Conservation (phyloP, 2,329 filamentous ascomycete genomes). For the Byssothecium circinans region DNA sequence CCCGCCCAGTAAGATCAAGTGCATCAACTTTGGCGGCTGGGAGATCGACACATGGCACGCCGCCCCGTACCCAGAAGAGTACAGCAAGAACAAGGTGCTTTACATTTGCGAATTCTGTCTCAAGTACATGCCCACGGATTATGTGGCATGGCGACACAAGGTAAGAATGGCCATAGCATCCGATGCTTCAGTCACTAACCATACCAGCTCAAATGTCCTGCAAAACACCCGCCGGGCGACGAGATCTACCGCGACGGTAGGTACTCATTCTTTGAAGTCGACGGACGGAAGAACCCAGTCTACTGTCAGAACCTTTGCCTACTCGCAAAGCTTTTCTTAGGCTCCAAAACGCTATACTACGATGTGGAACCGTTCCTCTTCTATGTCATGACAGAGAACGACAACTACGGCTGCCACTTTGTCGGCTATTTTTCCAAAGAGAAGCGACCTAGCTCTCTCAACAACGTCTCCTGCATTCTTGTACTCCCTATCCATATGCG, state of each 20-base stretch:
- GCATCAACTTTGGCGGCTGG: slow-evolving; percentile 95
- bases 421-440: slow-evolving; percentile 99
- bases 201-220: slow-evolving; percentile 73
- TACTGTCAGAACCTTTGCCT: slow-evolving; percentile 98
- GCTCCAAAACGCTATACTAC: slow-evolving; percentile 97
- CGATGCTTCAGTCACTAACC: slow-evolving; percentile 22
- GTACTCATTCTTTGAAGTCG: slow-evolving; percentile 95
- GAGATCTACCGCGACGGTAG: slow-evolving; percentile 94
- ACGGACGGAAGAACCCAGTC: slow-evolving; percentile 94
- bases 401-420: slow-evolving; percentile 90
- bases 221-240: slow-evolving; percentile 94
- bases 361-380: slow-evolving; percentile 97
- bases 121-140: slow-evolving; percentile 99
- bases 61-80: slow-evolving; percentile 96
- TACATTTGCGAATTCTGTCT: slow-evolving; percentile 99
- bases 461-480: slow-evolving; percentile 97
- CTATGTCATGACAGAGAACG: slow-evolving; percentile 94
- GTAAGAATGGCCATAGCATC: slow-evolving; percentile 22
- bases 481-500: slow-evolving; percentile 95
- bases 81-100: slow-evolving; percentile 92
- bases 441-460: slow-evolving; percentile 89
- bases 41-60: slow-evolving; percentile 99
- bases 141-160: slow-evolving; percentile 97
- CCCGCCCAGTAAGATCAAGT: slow-evolving; percentile 94
- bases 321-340: slow-evolving; percentile 94